Evolutionary conservation across 129 eudicot species (phyloP), one percentile per base, ranked within the genome.

Genomic region (Apium graveolens): DNA sequence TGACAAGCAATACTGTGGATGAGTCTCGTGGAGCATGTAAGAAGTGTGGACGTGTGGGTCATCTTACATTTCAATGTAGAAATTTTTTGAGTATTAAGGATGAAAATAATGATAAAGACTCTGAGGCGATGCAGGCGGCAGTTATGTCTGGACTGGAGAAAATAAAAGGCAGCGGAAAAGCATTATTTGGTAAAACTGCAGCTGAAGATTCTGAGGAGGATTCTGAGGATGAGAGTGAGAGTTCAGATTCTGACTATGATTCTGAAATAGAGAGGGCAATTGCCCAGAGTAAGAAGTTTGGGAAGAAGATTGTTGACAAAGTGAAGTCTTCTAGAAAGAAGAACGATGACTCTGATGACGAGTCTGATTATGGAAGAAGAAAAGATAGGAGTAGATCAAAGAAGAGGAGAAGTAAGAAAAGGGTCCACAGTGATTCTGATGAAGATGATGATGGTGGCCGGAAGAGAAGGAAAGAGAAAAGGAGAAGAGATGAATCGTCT

Each of bases 1-100:
- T 95, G 26, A 95, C 98, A 0, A 87, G 90, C 51, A 82, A 93
- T 10, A 90, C 86, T 78, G 92, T 91, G 31, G 97, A 95, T 44
- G 97, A 91, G 87, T 88, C 88, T 29, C 98, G 98, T 82, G 98
- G 98, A 16, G 81, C 96, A n/a, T 95, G 98, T 85, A 91, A 95
- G 89, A 91, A 81, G 80, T 95, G 98, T 71, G 97, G 97, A 7
- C 90, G 98, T 51, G 98, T 95, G 7, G 98, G 98, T 39, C 98
- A 95, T 76, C 79, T 95, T 66, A 91, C 96, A 24, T 91, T 88
- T 43, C 97, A 95, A 75, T 95, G 98, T 78, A 84, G 97, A 80
- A 95, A 95, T 81, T 95, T 95, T 24, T 57, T 91, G 84, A 95
- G 98, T 82, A 87, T 87, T 13, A 95, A 95, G 86, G 96, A 88